A percentile compares a stretch with the other conserved stretches of the same genome.
Evolutionary conservation across 352 stramenopile genomes (phyloP).

Genomic region (Phytophthora pisi): DNA sequence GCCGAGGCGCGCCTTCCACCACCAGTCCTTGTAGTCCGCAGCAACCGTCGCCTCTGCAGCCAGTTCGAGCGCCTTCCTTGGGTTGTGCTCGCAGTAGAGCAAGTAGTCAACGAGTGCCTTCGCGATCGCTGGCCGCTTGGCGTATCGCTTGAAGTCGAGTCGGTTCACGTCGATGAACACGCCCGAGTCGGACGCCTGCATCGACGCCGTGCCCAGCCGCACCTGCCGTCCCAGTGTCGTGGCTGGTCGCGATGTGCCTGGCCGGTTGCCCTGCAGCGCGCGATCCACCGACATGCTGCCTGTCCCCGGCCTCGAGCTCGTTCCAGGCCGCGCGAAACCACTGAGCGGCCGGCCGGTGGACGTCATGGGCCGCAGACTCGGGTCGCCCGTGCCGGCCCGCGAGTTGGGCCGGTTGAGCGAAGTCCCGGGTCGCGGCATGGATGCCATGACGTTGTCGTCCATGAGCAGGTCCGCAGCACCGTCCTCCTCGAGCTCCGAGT

Average conservation of each 20-base stretch:
- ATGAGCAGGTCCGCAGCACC: slow-evolving; percentile 91
- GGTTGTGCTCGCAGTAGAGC: slow-evolving; percentile 93
- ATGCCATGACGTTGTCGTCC: slow-evolving; percentile 92
- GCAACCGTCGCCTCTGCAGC: slow-evolving; percentile 89
- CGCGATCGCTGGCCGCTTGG: slow-evolving; percentile 79
- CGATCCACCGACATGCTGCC: slow-evolving; percentile 79
- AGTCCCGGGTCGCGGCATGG: slow-evolving; percentile 87
- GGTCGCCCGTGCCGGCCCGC: slow-evolving; percentile 48
- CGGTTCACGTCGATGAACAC: slow-evolving; percentile 92
- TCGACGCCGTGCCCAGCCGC: slow-evolving; percentile 91
- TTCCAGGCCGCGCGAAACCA: slow-evolving; percentile 87
- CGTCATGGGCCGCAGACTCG: slow-evolving; percentile 87
- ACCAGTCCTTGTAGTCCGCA: slow-evolving; percentile 93
- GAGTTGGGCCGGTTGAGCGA: slow-evolving; percentile 89
- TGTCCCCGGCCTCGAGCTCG: slow-evolving; percentile 67
- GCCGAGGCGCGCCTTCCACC: slow-evolving; percentile 94
- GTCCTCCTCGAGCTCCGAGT: slow-evolving; percentile 93
- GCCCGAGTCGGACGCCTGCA: slow-evolving; percentile 67
- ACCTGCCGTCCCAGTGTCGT: slow-evolving; percentile 92
- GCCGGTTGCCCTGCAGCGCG: slow-evolving; percentile 73
- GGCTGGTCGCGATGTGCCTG: slow-evolving; percentile 83
- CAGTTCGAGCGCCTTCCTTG: slow-evolving; percentile 91
- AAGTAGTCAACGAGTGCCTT: slow-evolving; percentile 92
- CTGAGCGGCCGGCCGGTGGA: slow-evolving; percentile 82
- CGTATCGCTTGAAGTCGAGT: slow-evolving; percentile 92